Percentiles rank a stretch among this genome's conserved stretches.
These are phyloP conservation scores for Chlamydomonas sphaeroides DNA, from an alignment of 139 green algal species.

Conservation along the genomic window DNA sequence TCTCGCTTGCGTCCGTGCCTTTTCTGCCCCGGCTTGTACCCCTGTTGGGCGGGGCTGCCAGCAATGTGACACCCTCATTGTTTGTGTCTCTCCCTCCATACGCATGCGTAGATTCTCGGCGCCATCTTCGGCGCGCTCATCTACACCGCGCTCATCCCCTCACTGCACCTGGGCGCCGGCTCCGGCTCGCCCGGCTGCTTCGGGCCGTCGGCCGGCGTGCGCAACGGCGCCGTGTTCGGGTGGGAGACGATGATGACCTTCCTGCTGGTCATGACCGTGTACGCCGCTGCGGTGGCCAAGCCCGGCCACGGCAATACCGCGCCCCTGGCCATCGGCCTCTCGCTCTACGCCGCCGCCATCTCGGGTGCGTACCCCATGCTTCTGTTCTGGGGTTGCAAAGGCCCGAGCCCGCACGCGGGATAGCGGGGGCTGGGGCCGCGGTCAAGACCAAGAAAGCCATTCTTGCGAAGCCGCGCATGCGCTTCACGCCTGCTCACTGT, in stretches of 20 bases:
- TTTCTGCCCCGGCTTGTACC: too few relatives aligned
- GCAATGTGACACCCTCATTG: too few relatives aligned
- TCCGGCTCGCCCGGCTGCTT: conserved; percentile 64
- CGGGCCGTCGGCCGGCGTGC: conserved; percentile 31
- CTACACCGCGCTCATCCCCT: conserved; percentile 64
- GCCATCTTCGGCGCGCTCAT: conserved; percentile 72
- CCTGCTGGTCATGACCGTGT: conserved; percentile 71
- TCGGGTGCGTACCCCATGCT: too few relatives aligned
- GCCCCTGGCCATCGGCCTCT: conserved; percentile 73
- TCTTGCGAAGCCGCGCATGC: too few relatives aligned
- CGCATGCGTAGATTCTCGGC: conserved; percentile 70
- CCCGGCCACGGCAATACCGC: conserved; percentile 71
- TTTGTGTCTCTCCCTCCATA: too few relatives aligned
- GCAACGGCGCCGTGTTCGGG: conserved; percentile 67
- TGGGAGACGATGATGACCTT: conserved; percentile 78
- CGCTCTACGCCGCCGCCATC: conserved; percentile 79
- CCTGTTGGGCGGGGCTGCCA: too few relatives aligned
- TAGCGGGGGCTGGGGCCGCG: too few relatives aligned
- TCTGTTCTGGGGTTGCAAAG: too few relatives aligned
- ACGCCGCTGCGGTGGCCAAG: conserved; percentile 72
- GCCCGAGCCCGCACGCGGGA: neutral
- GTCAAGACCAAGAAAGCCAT: neutral
- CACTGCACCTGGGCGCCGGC: conserved; percentile 53
- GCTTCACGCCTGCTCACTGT: too few relatives aligned
- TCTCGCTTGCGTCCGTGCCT: too few relatives aligned